Evolutionary conservation across 2,329 filamentous ascomycete species (phyloP), one percentile per base, ranked within the genome.

Genomic region (Gaeumannomyces tritici): DNA sequence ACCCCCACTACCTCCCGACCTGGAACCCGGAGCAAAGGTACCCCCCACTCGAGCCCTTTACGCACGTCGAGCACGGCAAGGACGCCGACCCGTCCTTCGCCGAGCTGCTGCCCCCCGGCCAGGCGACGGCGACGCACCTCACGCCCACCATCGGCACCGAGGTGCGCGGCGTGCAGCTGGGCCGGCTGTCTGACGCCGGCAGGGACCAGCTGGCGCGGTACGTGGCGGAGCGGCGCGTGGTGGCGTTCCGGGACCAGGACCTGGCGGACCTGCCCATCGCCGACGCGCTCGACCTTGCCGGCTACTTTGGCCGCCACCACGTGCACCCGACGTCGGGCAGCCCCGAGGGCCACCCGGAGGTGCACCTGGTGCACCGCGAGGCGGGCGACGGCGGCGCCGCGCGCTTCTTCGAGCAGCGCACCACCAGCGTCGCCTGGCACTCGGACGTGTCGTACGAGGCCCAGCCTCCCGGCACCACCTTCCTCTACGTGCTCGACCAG

Each of bases 391-490:
- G 80, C 8, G 82, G 79, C 2, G 82, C 80, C 15, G 74, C 80
- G 13, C 75, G 81, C 55, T 63, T 65, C 15, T 88, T 86, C 73
- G 77, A 70, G 64, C 83, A 84, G 55, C 83, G 89, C n/a, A 91
- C 89, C 1, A 93, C 88, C 73, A 89, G 88, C 1, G 86, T 95
- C 2, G 90, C 90, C 7, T 96, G 92, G 91, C 92, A 96, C 76
- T 89, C 88, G 0, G 93, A 96, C 69, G 88, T 96, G 2, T 90
- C 89, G 0, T 96, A 96, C 71, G 93, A 96, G 77, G 79, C 84
- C 66, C 92, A 97, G 75, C 91, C 93, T 1, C 92, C 93, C 0
- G 90, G 91, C 28, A 96, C 91, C 0, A 96, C 93, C 0, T 96
- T 96, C 75, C 76, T 96, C 47, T 96, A 96, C 72, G 80, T 92